Percentiles rank a stretch among this genome's conserved stretches.
These are phyloP conservation scores for Tilletia caries DNA, from an alignment of 1,284 basidiomycete species.

Conservation along the genomic window DNA sequence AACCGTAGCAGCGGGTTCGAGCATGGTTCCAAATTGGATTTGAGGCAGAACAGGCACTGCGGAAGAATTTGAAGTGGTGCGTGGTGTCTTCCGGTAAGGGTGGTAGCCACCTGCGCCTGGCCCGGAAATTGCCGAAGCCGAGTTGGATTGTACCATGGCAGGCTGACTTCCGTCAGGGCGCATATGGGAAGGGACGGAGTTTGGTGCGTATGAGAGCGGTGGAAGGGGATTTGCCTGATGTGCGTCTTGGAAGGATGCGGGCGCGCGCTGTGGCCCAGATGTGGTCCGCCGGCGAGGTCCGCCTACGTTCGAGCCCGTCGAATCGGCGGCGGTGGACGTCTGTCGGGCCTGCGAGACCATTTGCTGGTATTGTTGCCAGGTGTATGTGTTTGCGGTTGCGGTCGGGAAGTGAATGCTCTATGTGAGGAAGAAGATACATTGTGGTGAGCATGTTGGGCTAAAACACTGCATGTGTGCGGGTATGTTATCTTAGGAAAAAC, in stretches of 20 bases:
- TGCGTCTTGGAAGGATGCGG: background rate
- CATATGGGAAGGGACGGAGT: background rate
- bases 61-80: slow-evolving; percentile 28
- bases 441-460: too few relatives aligned
- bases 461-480: background rate
- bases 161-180: background rate
- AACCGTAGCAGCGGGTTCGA: background rate
- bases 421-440: background rate
- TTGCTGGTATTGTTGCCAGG: slow-evolving; percentile 45
- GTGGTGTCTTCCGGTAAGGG: slow-evolving; percentile 39
- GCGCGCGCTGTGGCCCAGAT: slow-evolving; percentile 38
- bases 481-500: background rate
- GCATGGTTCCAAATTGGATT: slow-evolving; percentile 15
- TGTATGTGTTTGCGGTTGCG: slow-evolving; percentile 18
- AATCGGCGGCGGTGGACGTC: slow-evolving; percentile 25
- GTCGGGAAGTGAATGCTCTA: slow-evolving; percentile 7
- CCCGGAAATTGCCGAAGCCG: slow-evolving; percentile 28
- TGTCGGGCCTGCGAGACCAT: slow-evolving; percentile 39
- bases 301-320: slow-evolving; percentile 21
- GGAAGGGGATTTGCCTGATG: background rate
- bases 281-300: slow-evolving; percentile 35
- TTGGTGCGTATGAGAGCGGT: slow-evolving; percentile 5
- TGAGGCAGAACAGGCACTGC: slow-evolving; percentile 9
- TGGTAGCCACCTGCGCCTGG: slow-evolving; percentile 37
- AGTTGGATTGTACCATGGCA: slow-evolving; percentile 14